These are phyloP conservation scores for Musa itinerans DNA, from an alignment of 176 grass and related monocot genomes.

Conservation along the genomic window DNA sequence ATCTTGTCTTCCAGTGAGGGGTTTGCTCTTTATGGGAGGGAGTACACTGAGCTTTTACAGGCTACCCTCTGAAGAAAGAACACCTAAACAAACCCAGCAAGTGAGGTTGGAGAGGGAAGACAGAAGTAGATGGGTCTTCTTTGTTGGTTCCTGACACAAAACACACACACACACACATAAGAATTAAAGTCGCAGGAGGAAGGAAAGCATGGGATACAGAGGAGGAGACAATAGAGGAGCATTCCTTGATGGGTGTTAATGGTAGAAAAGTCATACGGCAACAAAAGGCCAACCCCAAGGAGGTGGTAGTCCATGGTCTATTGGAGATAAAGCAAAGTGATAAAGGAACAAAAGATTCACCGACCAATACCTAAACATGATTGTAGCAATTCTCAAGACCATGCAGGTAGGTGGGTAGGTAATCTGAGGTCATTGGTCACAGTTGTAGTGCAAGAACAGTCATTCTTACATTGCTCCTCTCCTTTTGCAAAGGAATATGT, in stretches of 20 bases:
- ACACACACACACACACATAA: too few species aligned
- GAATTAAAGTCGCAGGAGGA: background rate
- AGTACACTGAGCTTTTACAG: background rate
- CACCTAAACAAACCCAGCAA: background rate
- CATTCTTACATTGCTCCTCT: too few species aligned
- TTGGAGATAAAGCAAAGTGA: background rate
- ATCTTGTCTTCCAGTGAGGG: background rate
- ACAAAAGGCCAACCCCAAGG: background rate
- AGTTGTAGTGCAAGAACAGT: too few species aligned
- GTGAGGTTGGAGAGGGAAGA: background rate
- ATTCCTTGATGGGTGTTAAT: background rate
- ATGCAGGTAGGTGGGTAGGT: too few species aligned
- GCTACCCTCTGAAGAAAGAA: constrained; percentile 1
- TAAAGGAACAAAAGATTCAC: background rate
- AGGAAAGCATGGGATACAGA: background rate
- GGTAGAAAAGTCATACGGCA: background rate
- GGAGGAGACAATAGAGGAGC: background rate
- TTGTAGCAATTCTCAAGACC: too few species aligned
- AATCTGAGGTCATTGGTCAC: too few species aligned
- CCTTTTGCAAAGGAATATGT: too few species aligned
- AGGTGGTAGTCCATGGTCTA: background rate
- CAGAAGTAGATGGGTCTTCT: too few species aligned
- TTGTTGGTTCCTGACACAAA: too few species aligned
- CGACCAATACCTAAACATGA: background rate
- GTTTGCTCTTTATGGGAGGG: background rate